Evolutionary conservation across 306 rosid species (phyloP), one percentile per base, ranked within the genome.

Genomic region (Malus domestica): DNA sequence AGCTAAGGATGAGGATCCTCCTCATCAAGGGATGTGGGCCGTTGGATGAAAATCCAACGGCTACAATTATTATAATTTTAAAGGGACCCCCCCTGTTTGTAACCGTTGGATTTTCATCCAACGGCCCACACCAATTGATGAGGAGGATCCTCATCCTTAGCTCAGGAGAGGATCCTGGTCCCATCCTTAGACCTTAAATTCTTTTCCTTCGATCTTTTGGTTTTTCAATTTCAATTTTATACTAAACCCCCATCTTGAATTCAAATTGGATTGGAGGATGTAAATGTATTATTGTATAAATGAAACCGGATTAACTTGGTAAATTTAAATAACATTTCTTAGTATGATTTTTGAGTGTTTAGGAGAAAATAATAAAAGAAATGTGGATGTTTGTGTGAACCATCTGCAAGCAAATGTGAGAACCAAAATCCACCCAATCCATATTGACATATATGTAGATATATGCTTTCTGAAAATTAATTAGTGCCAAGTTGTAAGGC

Each of bases 381-480:
- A 10, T 42, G 79, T 55, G 89, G 83, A 81, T 82, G 80, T 80
- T 61, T 61, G 81, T 38, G 67, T 58, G 35, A 66, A 33, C 23
- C 61, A 69, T 77, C 70, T 44, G 67, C 60, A 80, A 12, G 71
- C 75, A 88, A 82, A 83, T 73, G 51, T 81, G 80, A 81, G 89
- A 86, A 86, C 79, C 74, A 81, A 77, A 83, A 72, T 84, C 90
- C 90, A 86, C 79, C 82, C 87, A 72, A 80, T 80, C 82, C 62
- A 40, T 67, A 58, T 80, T 77, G 73, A 80, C 82, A 82, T 70
- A 66, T 71, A 15, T 67, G 25, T 77, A 64, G 25, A 40, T 63
- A 20, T 18, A 67, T 60, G 18, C 22, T 27, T 64, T 54, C 6
- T 70, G 2, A 54, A 49, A 57, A 57, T 57, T 18, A 57, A 5